phyloP scores from a whole-genome alignment of 2,329 filamentous ascomycete genomes.

The Cladophialophora immunda region DNA sequence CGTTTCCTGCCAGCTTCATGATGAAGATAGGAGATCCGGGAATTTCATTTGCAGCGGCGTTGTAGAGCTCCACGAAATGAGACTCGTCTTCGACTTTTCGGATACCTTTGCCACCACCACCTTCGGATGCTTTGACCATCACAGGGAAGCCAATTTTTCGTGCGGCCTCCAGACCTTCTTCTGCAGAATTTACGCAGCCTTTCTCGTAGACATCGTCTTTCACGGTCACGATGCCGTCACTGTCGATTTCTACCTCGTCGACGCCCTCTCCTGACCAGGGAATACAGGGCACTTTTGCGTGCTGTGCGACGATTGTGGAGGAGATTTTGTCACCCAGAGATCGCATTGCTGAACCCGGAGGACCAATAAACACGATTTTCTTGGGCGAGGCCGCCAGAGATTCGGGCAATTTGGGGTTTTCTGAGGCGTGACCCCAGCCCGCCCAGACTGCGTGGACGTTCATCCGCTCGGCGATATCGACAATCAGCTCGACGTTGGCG shows the following conservation, averaged over 20 bases:
- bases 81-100: slow-evolving; percentile 90
- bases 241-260: slow-evolving; percentile 78
- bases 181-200: slow-evolving; percentile 87
- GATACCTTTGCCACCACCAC: slow-evolving; percentile 98
- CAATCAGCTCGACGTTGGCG: slow-evolving; percentile 98
- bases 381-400: slow-evolving; percentile 94
- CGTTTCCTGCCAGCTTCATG: slow-evolving; percentile 98
- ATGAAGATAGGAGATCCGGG: slow-evolving; percentile 99
- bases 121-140: slow-evolving; percentile 99
- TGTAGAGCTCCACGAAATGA: slow-evolving; percentile 86
- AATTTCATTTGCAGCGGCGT: slow-evolving; percentile 95
- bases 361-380: slow-evolving; percentile 99
- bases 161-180: slow-evolving; percentile 88
- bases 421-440: slow-evolving; percentile 98
- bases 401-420: slow-evolving; percentile 97
- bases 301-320: slow-evolving; percentile 97
- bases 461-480: slow-evolving; percentile 98
- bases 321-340: slow-evolving; percentile 99
- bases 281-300: slow-evolving; percentile 94
- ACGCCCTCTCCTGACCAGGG: slow-evolving; percentile 99
- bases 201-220: slow-evolving; percentile 83
- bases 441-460: slow-evolving; percentile 98
- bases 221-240: slow-evolving; percentile 89
- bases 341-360: slow-evolving; percentile 97
- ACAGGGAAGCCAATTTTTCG: slow-evolving; percentile 95